Percentiles rank a stretch among this genome's conserved stretches.
Conservation (phyloP, 2,329 filamentous ascomycete genomes). For the Colletotrichum musicola region DNA sequence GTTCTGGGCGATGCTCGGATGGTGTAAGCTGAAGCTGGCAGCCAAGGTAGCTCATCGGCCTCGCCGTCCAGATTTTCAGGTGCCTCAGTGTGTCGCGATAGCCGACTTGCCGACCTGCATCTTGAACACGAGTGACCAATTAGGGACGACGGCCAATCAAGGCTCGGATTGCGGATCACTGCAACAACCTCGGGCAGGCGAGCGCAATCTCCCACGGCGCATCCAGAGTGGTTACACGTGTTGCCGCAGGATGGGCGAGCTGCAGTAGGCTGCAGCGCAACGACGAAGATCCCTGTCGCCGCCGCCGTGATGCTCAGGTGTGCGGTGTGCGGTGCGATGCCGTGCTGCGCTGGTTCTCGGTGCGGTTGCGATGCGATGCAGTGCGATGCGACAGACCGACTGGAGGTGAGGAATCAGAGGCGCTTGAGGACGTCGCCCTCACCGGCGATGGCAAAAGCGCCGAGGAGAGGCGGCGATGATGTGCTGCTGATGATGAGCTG, state of each 20-base stretch:
- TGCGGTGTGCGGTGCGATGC: background rate
- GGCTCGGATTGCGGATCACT: background rate
- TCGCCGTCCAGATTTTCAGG: slow-evolving; percentile 43
- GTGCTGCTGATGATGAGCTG: slow-evolving; percentile 23
- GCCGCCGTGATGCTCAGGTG: slow-evolving; percentile 14
- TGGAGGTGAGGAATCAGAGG: background rate
- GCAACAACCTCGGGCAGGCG: slow-evolving; percentile 12
- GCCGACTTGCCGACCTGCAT: slow-evolving; percentile 16
- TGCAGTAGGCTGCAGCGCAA: slow-evolving; percentile 33
- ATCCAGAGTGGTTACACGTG: slow-evolving; percentile 38
- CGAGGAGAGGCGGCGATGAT: slow-evolving; percentile 33
- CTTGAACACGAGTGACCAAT: slow-evolving; percentile 3
- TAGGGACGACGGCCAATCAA: slow-evolving; percentile 10
- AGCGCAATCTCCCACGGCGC: slow-evolving; percentile 20
- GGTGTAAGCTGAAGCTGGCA: too few relatives aligned
- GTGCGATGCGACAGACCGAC: background rate
- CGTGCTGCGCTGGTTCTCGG: too few relatives aligned
- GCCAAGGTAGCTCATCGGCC: too few relatives aligned
- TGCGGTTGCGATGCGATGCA: background rate
- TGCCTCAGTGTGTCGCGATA: slow-evolving; percentile 10
- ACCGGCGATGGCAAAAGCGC: background rate
- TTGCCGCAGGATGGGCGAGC: slow-evolving; percentile 33
- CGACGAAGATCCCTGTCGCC: slow-evolving; percentile 26
- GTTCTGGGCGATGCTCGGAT: too few relatives aligned
- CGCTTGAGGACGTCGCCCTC: background rate